Conservation (phyloP, 192 early-diverging fungal species). For the Diversispora epigaea region DNA sequence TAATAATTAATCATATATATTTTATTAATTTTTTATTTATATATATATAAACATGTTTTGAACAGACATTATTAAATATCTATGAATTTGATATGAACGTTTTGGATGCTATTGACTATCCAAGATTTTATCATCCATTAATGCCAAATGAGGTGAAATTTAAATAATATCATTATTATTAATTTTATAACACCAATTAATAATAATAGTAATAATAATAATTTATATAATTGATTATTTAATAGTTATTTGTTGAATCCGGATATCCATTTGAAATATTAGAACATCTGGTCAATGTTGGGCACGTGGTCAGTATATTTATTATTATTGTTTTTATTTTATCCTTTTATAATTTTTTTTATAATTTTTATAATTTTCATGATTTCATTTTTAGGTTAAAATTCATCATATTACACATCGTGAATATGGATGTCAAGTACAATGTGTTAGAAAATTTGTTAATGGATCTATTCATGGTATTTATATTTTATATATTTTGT, state of each 20-base stretch:
- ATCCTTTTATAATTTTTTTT: background rate
- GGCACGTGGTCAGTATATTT: background rate
- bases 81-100: conserved; percentile 70
- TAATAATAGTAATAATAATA: no score
- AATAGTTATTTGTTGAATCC: background rate
- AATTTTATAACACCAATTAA: no score
- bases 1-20: no score
- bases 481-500: background rate
- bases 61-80: conserved; percentile 70
- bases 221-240: background rate
- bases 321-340: background rate
- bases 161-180: background rate
- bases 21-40: background rate
- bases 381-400: background rate
- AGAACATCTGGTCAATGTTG: background rate
- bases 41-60: background rate
- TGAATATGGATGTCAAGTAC: background rate
- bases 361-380: no score
- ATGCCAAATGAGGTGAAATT: conserved; percentile 62
- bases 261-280: background rate
- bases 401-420: background rate
- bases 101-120: conserved; percentile 68
- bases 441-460: background rate
- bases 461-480: background rate
- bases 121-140: conserved; percentile 88